Conservation (phyloP, 2,329 filamentous ascomycete species). For the Aspergillus luchuensis region DNA sequence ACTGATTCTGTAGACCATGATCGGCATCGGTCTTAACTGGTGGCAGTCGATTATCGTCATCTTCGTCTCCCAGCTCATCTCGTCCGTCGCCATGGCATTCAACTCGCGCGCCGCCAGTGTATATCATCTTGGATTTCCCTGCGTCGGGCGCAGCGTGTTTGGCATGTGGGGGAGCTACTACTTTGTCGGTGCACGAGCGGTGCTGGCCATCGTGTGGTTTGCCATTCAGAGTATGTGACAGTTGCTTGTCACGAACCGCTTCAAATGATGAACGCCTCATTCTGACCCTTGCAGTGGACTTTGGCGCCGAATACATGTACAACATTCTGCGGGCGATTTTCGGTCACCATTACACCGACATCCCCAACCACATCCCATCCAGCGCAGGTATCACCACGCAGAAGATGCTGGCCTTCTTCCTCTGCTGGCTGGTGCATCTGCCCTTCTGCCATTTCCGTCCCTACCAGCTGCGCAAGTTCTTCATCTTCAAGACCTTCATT, state of each 20-base stretch:
- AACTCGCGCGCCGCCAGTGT: slow-evolving; percentile 47
- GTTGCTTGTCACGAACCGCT: too few species aligned
- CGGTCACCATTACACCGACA: slow-evolving; percentile 35
- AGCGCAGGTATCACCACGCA: slow-evolving; percentile 38
- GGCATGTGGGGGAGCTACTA: slow-evolving; percentile 50
- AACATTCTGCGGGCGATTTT: slow-evolving; percentile 35
- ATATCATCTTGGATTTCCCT: slow-evolving; percentile 49
- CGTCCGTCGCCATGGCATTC: slow-evolving; percentile 48
- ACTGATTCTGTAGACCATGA: not conserved
- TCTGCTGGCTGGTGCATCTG: slow-evolving; percentile 46
- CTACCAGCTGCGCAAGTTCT: slow-evolving; percentile 49
- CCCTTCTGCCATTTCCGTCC: slow-evolving; percentile 48
- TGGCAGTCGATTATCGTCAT: slow-evolving; percentile 38
- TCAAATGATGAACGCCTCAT: not conserved
- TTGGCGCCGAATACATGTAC: slow-evolving; percentile 19
- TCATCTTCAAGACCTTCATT: slow-evolving; percentile 48
- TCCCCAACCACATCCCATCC: slow-evolving; percentile 20
- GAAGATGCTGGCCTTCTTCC: slow-evolving; percentile 40
- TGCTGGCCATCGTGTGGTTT: slow-evolving; percentile 47
- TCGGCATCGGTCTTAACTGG: slow-evolving; percentile 11
- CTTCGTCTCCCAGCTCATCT: slow-evolving; percentile 47
- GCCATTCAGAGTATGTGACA: slow-evolving; percentile 29
- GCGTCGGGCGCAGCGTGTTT: slow-evolving; percentile 42
- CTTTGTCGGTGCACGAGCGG: slow-evolving; percentile 44
- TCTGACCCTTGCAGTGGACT: slow-evolving; percentile 18